Evolutionary conservation across 345 rosid genomes (phyloP).

Genomic region (Salix viminalis): DNA sequence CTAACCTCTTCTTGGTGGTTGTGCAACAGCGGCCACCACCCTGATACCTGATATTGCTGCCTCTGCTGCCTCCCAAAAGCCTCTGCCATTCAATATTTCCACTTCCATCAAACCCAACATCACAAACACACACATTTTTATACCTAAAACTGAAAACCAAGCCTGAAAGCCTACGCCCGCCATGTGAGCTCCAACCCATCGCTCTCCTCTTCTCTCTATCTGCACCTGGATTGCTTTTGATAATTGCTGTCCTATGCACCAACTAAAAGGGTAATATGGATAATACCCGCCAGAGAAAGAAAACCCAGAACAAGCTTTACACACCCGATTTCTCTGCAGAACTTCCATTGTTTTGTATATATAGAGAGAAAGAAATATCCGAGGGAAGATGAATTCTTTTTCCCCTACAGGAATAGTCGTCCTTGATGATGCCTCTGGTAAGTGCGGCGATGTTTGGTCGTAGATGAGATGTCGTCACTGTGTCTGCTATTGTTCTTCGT

Average conservation of each 20-base stretch:
- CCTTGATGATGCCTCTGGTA: slow-evolving; percentile 31
- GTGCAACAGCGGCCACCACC: slow-evolving; percentile 41
- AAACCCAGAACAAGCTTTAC: slow-evolving; percentile 2
- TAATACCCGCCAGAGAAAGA: slow-evolving; percentile 20
- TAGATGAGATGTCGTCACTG: slow-evolving; percentile 46
- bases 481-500: slow-evolving; percentile 31
- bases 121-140: neutral
- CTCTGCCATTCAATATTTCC: slow-evolving; percentile 46
- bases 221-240: slow-evolving; percentile 23
- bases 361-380: neutral
- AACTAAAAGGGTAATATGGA: neutral
- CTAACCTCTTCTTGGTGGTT: slow-evolving; percentile 34
- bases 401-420: slow-evolving; percentile 4
- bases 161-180: slow-evolving; percentile 1
- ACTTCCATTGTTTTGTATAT: neutral
- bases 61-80: slow-evolving; percentile 39
- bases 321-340: slow-evolving; percentile 10
- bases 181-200: slow-evolving; percentile 43
- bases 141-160: slow-evolving; percentile 9
- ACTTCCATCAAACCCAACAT: slow-evolving; percentile 33
- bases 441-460: slow-evolving; percentile 50
- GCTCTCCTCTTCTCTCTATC: slow-evolving; percentile 2
- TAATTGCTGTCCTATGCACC: slow-evolving; percentile 19
- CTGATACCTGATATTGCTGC: slow-evolving; percentile 33
- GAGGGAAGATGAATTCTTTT: slow-evolving; percentile 11